Evolutionary conservation across 2,329 filamentous ascomycete species (phyloP).

Genomic region (Cryphonectria naterciae): DNA sequence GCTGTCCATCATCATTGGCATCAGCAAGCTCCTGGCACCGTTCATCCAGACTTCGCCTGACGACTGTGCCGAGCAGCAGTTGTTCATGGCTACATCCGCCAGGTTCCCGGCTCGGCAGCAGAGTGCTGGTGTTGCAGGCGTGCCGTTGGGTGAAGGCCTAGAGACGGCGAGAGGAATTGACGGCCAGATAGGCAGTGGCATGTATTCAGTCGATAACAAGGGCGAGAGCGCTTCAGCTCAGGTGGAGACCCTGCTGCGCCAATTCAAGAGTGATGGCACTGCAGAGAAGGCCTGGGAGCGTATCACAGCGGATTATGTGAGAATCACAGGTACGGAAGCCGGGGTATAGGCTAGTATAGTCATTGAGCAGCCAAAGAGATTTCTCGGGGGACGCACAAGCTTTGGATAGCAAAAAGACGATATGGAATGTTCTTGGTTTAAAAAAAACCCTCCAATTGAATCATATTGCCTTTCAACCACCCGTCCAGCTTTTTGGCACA

Average conservation of each 20-base stretch:
- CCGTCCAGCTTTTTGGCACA: slow-evolving; percentile 34
- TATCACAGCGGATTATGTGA: slow-evolving; percentile 32
- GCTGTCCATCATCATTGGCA: slow-evolving; percentile 17
- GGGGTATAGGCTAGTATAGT: background rate
- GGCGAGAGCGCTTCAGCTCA: slow-evolving; percentile 28
- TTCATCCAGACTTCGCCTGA: slow-evolving; percentile 28
- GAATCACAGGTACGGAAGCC: slow-evolving; percentile 30
- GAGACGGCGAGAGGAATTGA: slow-evolving; percentile 34
- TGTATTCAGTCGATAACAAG: slow-evolving; percentile 37
- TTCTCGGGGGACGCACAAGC: background rate
- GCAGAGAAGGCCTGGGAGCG: slow-evolving; percentile 38
- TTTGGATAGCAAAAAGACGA: background rate
- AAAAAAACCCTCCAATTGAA: background rate
- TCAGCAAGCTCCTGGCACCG: slow-evolving; percentile 18
- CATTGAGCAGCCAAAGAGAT: background rate
- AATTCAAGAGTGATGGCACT: slow-evolving; percentile 38
- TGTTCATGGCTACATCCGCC: slow-evolving; percentile 41
- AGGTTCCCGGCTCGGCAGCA: slow-evolving; percentile 35
- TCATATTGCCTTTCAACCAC: slow-evolving; percentile 45
- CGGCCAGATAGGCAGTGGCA: slow-evolving; percentile 38
- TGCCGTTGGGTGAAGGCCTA: slow-evolving; percentile 30
- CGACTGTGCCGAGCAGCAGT: slow-evolving; percentile 41
- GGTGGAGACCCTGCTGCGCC: slow-evolving; percentile 36
- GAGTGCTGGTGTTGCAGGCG: slow-evolving; percentile 20
- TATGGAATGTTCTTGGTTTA: background rate